Evolutionary conservation across 1,284 basidiomycete genomes (phyloP).

Genomic region (Naganishia sp.): DNA sequence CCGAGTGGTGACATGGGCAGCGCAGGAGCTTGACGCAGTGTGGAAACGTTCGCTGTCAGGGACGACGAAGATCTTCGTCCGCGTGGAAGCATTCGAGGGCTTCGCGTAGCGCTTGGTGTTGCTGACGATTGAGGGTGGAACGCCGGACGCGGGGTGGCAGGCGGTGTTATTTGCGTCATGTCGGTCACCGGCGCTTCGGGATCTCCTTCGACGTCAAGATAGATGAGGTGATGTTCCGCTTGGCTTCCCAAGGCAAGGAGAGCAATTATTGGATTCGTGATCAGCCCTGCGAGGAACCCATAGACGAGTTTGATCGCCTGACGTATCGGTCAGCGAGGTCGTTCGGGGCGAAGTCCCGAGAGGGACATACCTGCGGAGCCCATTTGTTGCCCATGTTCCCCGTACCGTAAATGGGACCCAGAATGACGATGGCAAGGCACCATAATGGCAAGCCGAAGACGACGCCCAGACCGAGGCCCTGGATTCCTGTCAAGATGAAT

Average conservation of each 20-base stretch:
- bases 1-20: constrained; percentile 11
- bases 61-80: constrained; percentile 39
- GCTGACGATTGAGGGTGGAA: not conserved
- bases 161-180: constrained; percentile 9
- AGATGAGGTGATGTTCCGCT: constrained; percentile 51
- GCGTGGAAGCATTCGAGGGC: not conserved
- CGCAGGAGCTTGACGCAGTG: constrained; percentile 34
- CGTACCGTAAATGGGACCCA: constrained; percentile 51
- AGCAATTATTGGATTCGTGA: constrained; percentile 55
- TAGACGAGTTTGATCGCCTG: constrained; percentile 53
- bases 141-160: not conserved
- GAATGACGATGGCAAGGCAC: constrained; percentile 50
- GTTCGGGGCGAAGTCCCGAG: not conserved
- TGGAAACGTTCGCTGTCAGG: constrained; percentile 44
- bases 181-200: constrained; percentile 29
- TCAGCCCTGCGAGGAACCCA: constrained; percentile 50
- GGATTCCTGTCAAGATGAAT: constrained; percentile 47
- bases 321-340: not conserved
- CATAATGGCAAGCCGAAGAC: constrained; percentile 52
- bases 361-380: constrained; percentile 44
- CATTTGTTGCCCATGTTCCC: constrained; percentile 49
- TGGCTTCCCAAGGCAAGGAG: constrained; percentile 52
- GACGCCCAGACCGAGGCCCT: constrained; percentile 50
- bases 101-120: not conserved
- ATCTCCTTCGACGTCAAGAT: constrained; percentile 37